Base-by-base conservation (phyloP, 1,139 yeast genomes). In the Kluyveromyces marxianus region DNA sequence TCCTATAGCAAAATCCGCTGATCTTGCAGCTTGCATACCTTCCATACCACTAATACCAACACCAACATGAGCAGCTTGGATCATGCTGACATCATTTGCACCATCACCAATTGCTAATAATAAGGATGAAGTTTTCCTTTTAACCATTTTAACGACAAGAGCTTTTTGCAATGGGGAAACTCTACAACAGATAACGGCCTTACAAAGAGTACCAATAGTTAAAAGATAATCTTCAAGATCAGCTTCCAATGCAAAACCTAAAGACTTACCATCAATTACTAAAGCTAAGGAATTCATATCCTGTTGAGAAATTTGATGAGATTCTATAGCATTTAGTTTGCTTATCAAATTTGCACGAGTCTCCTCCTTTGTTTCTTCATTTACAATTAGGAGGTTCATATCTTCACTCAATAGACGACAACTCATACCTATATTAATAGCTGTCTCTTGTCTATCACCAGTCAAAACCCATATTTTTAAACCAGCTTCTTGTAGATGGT, bases 401-500 rank as follows among this genome's bases (percentile, higher is more conserved):
- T 94, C 98, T 64, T 94, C 98, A 63, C 95, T 83, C 44, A 94
- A 70, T 45, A 94, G 72, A 59, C 87, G 88, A 71, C 98, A 94
- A 55, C 96, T 86, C 97, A 92, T 89, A 52, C 98, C 99, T 62
- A 94, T 92, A 62, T 94, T 94, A 52, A 94, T 86, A 1, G 98
- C 99, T n/a, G 99, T 94, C 66, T 94, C 99, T 64, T 92, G 98
- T 61, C 96, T 77, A 63, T 94, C 99, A 56, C 99, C 99, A 7
- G 99, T 94, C 48, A 94, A 72, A 31, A 94, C 97, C 99, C 98
- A 94, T 25, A 94, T 77, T 63, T 89, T 92, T 55, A 94, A 89
- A 14, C 97, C 97, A 0, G 99, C 99, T 48, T 85, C 87, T 64
- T 92, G 98, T 48, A 94, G 72, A 3, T 95, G 86, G 53, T 87